phyloP scores from a whole-genome alignment of 768 basidiomycete species.

The Imleria badia region DNA sequence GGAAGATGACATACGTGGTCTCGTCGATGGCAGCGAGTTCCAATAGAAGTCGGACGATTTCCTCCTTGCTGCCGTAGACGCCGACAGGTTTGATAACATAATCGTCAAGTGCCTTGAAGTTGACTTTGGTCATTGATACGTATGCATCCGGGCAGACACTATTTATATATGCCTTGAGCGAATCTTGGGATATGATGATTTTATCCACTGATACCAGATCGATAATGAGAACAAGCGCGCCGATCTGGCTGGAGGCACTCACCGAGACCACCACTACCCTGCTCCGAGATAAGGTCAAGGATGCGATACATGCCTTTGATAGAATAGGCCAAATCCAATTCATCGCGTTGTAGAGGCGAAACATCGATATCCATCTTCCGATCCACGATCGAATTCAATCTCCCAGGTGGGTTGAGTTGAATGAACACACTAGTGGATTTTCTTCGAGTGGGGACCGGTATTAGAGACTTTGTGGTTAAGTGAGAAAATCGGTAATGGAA shows the following conservation, averaged over 20 bases:
- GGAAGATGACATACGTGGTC: conserved; percentile 34
- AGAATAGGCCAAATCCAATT: conserved; percentile 23
- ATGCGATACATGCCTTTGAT: conserved; percentile 53
- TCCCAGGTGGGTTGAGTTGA: not conserved
- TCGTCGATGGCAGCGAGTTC: conserved; percentile 38
- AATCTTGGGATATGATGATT: conserved; percentile 56
- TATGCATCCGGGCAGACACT: conserved; percentile 51
- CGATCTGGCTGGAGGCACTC: not conserved
- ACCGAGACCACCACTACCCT: conserved; percentile 53
- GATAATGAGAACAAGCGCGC: not conserved
- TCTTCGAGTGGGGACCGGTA: conserved; percentile 12
- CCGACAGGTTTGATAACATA: conserved; percentile 49
- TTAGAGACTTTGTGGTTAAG: conserved; percentile 11
- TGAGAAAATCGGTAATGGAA: not conserved
- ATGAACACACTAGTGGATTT: conserved; percentile 10
- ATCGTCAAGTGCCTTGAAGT: conserved; percentile 53
- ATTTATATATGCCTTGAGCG: conserved; percentile 49
- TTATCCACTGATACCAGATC: conserved; percentile 50
- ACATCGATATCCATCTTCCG: conserved; percentile 21
- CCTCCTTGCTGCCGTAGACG: conserved; percentile 54
- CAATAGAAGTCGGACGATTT: conserved; percentile 47
- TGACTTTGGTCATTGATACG: conserved; percentile 51
- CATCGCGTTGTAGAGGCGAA: conserved; percentile 3
- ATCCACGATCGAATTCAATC: not conserved
- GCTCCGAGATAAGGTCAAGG: conserved; percentile 52